Conservation (phyloP, 2,329 filamentous ascomycete genomes). For the Colletotrichum sp. region DNA sequence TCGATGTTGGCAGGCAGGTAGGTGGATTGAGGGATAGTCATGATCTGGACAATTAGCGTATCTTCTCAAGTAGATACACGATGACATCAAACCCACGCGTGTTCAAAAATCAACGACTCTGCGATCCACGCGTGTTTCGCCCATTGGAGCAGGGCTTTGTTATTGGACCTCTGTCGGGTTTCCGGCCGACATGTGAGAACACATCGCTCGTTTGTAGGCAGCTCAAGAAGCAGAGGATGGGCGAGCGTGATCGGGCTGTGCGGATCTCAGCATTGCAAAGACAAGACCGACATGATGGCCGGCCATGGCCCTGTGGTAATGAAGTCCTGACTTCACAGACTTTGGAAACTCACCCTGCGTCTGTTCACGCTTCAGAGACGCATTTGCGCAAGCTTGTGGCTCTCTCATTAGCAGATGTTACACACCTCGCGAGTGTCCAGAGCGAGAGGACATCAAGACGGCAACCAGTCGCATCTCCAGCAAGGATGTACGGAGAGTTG, state of each 20-base stretch:
- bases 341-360: neutral
- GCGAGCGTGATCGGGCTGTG: neutral
- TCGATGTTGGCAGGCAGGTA: neutral
- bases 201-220: neutral
- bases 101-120: neutral
- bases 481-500: neutral
- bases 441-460: neutral
- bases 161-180: neutral
- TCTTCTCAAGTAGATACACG: neutral
- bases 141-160: rapidly evolving
- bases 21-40: neutral
- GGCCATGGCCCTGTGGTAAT: neutral
- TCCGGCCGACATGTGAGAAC: neutral
- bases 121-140: rapidly evolving
- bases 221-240: neutral
- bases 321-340: neutral
- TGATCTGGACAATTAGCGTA: rapidly evolving
- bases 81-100: rapidly evolving
- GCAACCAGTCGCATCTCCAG: neutral
- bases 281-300: neutral
- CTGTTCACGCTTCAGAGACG: neutral
- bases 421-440: neutral
- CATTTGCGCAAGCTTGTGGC: neutral
- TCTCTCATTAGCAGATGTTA: neutral
- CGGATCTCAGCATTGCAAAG: neutral